A percentile compares a stretch with the other conserved stretches of the same genome.
These are phyloP conservation scores for Botrytis fabae DNA, from an alignment of 2,329 filamentous ascomycete species.

Conservation along the genomic window DNA sequence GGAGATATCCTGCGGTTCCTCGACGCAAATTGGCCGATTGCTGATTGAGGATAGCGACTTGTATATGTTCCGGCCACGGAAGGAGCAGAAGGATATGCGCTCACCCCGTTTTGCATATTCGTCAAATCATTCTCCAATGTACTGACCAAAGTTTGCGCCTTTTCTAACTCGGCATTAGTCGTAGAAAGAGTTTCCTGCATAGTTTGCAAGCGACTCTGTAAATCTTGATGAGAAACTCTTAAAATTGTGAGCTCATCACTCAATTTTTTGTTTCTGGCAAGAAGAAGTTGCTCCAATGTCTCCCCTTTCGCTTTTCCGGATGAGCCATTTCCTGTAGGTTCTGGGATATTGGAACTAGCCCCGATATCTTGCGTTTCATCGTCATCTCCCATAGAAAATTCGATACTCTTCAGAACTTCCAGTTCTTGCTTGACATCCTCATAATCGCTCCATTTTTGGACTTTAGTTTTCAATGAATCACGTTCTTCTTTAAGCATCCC, in stretches of 20 bases:
- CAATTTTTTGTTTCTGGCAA: conserved; percentile 95
- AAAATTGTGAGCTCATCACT: conserved; percentile 90
- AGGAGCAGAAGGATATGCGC: conserved; percentile 83
- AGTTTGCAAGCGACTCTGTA: conserved; percentile 75
- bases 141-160: conserved; percentile 77
- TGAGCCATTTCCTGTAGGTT: conserved; percentile 49
- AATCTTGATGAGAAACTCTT: conserved; percentile 88
- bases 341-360: conserved; percentile 34
- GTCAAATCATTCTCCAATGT: conserved; percentile 92
- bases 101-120: conserved; percentile 81
- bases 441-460: conserved; percentile 90
- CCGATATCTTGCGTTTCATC: conserved; percentile 57
- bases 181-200: conserved; percentile 81
- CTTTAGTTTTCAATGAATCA: conserved; percentile 74
- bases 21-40: conserved; percentile 41
- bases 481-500: conserved; percentile 75
- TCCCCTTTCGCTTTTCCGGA: conserved; percentile 66
- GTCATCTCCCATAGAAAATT: conserved; percentile 89
- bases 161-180: conserved; percentile 84
- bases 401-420: conserved; percentile 95
- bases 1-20: conserved; percentile 77
- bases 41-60: conserved; percentile 73
- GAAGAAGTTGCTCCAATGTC: conserved; percentile 83
- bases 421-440: conserved; percentile 95
- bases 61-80: conserved; percentile 91